Evolutionary conservation across 192 early-diverging fungal species (phyloP).

Genomic region (Podila clonocystis): DNA sequence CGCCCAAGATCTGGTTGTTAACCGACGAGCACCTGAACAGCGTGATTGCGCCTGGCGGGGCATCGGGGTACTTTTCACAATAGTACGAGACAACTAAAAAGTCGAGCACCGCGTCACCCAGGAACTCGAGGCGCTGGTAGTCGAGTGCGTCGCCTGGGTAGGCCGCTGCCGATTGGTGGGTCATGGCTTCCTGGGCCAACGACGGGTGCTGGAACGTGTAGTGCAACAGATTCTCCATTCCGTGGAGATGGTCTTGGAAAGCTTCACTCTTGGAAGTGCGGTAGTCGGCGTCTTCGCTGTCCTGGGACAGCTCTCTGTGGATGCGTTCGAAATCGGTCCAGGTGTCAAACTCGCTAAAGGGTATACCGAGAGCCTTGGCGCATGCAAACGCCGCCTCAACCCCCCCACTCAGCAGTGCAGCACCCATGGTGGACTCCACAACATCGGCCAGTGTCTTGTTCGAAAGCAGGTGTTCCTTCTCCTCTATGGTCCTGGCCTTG

Average conservation of each 20-base stretch:
- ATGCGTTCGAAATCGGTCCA: constrained; percentile 61
- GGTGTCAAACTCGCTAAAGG: constrained; percentile 58
- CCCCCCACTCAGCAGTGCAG: constrained; percentile 69
- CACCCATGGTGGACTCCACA: constrained; percentile 86
- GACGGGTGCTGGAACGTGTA: constrained; percentile 77
- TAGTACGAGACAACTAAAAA: constrained; percentile 79
- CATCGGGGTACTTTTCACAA: constrained; percentile 71
- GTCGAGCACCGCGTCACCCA: constrained; percentile 88
- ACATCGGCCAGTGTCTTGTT: constrained; percentile 89
- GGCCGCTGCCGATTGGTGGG: constrained; percentile 76
- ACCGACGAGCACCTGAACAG: constrained; percentile 87
- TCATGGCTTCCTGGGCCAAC: constrained; percentile 82
- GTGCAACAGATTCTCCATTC: constrained; percentile 53
- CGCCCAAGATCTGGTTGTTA: constrained; percentile 86
- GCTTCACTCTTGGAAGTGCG: too few relatives aligned
- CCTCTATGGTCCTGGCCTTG: constrained; percentile 19
- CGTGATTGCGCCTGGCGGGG: constrained; percentile 80
- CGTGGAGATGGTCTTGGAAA: background rate
- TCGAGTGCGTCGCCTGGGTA: constrained; percentile 57
- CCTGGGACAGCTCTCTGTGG: background rate
- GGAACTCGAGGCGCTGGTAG: constrained; percentile 93
- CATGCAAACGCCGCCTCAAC: constrained; percentile 59
- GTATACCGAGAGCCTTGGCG: constrained; percentile 66
- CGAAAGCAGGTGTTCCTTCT: constrained; percentile 63
- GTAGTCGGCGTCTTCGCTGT: too few relatives aligned